Base-by-base conservation (phyloP, 345 rosid species). In the Salix suchowensis region DNA sequence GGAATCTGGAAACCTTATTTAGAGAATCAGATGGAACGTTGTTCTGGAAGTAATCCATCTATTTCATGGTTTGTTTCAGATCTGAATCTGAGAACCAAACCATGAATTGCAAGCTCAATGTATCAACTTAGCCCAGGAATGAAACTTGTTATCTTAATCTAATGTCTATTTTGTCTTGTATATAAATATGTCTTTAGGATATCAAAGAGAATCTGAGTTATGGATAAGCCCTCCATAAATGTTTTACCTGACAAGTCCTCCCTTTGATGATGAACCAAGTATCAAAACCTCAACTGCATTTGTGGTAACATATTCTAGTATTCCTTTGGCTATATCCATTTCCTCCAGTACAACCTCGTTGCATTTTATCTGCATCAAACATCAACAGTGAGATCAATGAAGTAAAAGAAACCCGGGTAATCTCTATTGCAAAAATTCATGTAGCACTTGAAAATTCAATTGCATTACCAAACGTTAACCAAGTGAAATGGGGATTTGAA, bases 311-410 rank as follows among this genome's bases (percentile, higher is more conserved):
- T 84, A 93, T 0, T 87, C 87, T 44, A 87, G 34, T 62, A 96
- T 82, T 64, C 88, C 97, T 81, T 84, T 89, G 6, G 88, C 70
- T 21, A 85, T 75, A 68, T 84, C 93, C 1, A n/a, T 6, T 18
- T 87, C 95, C 72, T 96, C 98, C 36, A 89, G 34, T 15, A 83
- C 21, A 24, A 93, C 87, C 76, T 91, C 97, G 19, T 78, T 76
- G 80, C 91, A 88, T 67, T 72, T 83, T 42, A 96, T 88, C 99
- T 96, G 80, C 37, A 42, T 28, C 40, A 55, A 55, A 54, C 34
- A 58, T 24, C 4, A 34, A 39, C 15, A 15, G 26, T 44, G 48
- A 52, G 50, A 10, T 79, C 24, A 55, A 46, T 4, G 32, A 67
- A 67, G 40, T 39, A 39, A 39, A 67, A 40, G 5, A 30, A 3